phyloP scores from a whole-genome alignment of 2,329 filamentous ascomycete genomes.

The Didymella pomorum region DNA sequence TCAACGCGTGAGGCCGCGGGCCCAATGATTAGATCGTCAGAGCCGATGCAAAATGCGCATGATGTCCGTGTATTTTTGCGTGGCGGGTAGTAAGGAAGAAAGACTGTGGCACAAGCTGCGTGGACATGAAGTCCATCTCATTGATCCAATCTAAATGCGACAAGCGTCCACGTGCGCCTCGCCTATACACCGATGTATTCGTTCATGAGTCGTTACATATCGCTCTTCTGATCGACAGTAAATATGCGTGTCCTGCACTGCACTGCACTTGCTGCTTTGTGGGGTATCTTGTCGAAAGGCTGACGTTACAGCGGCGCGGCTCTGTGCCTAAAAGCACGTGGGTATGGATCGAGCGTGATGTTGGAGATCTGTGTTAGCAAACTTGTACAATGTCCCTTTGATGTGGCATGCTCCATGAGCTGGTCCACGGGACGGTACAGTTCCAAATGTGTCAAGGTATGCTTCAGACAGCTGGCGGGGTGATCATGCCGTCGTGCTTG shows the following conservation, averaged over 20 bases:
- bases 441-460: slow-evolving; percentile 10
- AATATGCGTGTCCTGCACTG: slow-evolving; percentile 12
- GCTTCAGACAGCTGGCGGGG: slow-evolving; percentile 23
- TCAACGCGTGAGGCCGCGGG: no score
- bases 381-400: slow-evolving; percentile 18
- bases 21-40: no score
- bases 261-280: slow-evolving; percentile 10
- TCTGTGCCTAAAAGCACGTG: slow-evolving; percentile 8
- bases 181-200: neutral
- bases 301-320: neutral
- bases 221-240: slow-evolving; percentile 2
- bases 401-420: slow-evolving; percentile 25
- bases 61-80: no score
- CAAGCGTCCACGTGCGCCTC: neutral
- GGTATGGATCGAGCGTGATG: neutral
- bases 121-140: slow-evolving; percentile 7
- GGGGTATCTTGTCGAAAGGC: slow-evolving; percentile 7
- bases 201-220: slow-evolving; percentile 9
- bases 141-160: slow-evolving; percentile 7
- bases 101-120: neutral
- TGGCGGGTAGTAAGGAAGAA: neutral
- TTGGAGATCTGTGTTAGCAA: slow-evolving; percentile 16
- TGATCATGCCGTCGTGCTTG: slow-evolving; percentile 22
- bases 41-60: no score
- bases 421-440: slow-evolving; percentile 19